A percentile compares a stretch with the other conserved stretches of the same genome.
phyloP scores from a whole-genome alignment of 306 rosid genomes.

The Dryas drummondii region DNA sequence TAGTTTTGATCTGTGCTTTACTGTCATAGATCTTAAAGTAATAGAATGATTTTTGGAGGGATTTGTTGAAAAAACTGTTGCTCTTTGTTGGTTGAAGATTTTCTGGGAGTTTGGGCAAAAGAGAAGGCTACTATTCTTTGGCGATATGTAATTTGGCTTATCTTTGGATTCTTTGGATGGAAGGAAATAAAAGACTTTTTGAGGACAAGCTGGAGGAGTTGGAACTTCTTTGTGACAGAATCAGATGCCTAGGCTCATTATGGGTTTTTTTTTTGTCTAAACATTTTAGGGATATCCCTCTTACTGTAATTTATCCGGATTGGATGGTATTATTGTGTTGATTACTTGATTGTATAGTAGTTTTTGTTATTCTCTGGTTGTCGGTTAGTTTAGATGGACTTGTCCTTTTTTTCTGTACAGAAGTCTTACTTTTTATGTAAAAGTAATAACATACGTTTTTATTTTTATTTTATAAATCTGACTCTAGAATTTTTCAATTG shows the following conservation, averaged over 20 bases:
- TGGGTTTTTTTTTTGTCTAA: neutral
- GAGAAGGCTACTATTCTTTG: neutral
- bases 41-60: neutral
- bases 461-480: constrained; percentile 15
- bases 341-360: neutral
- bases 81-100: neutral
- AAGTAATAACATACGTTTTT: too few species aligned
- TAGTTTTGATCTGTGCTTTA: neutral
- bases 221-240: neutral
- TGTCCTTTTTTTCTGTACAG: neutral
- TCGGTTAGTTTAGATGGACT: neutral
- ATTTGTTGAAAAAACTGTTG: neutral
- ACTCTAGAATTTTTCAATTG: constrained; percentile 28
- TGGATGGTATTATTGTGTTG: neutral
- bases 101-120: neutral
- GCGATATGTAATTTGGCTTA: neutral
- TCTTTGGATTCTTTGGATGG: constrained; percentile 1
- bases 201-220: neutral
- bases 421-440: neutral
- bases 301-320: neutral
- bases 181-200: neutral
- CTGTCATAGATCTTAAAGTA: neutral
- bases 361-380: neutral
- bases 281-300: neutral
- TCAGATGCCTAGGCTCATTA: neutral